Conservation (phyloP, 768 basidiomycete genomes). For the Mycena metata region DNA sequence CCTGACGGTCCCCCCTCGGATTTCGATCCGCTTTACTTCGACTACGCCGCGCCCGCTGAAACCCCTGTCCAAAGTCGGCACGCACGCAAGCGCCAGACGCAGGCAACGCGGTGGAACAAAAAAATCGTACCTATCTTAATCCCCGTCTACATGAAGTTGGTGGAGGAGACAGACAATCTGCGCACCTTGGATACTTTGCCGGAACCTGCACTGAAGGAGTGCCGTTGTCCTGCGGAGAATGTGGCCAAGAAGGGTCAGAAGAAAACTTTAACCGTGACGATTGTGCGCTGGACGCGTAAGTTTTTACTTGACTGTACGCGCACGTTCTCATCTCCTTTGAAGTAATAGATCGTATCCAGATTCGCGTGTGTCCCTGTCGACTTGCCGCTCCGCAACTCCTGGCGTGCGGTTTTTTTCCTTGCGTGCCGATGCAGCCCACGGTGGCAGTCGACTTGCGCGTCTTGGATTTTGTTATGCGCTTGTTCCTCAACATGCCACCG, state of each 20-base stretch:
- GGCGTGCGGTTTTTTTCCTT: constrained; percentile 44
- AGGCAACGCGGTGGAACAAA: neutral
- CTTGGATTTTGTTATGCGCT: constrained; percentile 43
- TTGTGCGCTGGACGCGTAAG: too few relatives aligned
- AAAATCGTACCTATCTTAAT: neutral
- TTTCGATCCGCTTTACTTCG: neutral
- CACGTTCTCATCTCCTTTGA: too few relatives aligned
- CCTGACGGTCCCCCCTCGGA: neutral
- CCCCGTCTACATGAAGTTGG: neutral
- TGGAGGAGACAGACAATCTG: neutral
- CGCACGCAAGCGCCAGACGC: neutral
- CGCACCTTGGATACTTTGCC: neutral
- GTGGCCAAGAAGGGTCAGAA: too few relatives aligned
- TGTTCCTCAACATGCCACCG: constrained; percentile 45
- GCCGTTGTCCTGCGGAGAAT: too few relatives aligned
- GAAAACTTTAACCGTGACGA: too few relatives aligned
- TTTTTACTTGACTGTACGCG: too few relatives aligned
- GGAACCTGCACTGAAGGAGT: neutral
- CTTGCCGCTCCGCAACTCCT: constrained; percentile 43
- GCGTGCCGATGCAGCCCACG: constrained; percentile 45
- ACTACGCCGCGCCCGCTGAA: neutral
- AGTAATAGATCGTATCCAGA: too few relatives aligned
- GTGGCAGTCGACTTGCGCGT: constrained; percentile 50
- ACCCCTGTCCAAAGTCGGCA: neutral
- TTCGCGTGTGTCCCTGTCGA: neutral